Evolutionary conservation across 2,329 filamentous ascomycete species (phyloP).

Genomic region (Fusarium avenaceum): DNA sequence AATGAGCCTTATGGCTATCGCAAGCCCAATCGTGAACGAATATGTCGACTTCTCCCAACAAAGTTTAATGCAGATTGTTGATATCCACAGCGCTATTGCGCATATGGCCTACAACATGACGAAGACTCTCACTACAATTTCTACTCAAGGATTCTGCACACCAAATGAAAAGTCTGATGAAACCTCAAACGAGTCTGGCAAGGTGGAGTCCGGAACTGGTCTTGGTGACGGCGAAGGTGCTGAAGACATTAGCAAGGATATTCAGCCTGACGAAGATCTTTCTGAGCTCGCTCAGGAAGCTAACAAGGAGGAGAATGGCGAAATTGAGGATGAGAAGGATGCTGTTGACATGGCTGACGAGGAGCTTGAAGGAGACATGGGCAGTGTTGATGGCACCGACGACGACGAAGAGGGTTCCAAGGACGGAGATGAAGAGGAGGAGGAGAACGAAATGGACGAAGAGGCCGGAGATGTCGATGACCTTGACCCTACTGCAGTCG

Average conservation of each 20-base stretch:
- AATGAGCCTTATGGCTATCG: slow-evolving; percentile 52
- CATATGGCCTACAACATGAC: slow-evolving; percentile 82
- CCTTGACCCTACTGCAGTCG: slow-evolving; percentile 87
- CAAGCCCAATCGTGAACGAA: slow-evolving; percentile 78
- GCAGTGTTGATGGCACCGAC: slow-evolving; percentile 72
- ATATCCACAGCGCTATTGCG: slow-evolving; percentile 77
- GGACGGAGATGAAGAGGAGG: slow-evolving; percentile 73
- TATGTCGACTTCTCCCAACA: slow-evolving; percentile 74
- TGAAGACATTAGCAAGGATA: slow-evolving; percentile 98
- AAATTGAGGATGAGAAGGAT: slow-evolving; percentile 84
- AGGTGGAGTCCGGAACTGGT: slow-evolving; percentile 91
- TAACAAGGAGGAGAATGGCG: slow-evolving; percentile 73
- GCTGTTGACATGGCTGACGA: slow-evolving; percentile 94
- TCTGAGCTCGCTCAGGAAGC: slow-evolving; percentile 90
- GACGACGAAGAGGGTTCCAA: slow-evolving; percentile 72
- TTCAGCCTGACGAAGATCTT: slow-evolving; percentile 92
- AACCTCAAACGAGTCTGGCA: slow-evolving; percentile 77
- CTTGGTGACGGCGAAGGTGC: slow-evolving; percentile 95
- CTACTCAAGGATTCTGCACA: slow-evolving; percentile 89
- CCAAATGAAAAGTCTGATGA: slow-evolving; percentile 84
- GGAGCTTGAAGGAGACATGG: slow-evolving; percentile 89
- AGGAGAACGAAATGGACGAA: slow-evolving; percentile 85
- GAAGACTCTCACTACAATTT: slow-evolving; percentile 82
- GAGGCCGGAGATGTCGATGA: slow-evolving; percentile 93
- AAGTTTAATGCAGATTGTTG: slow-evolving; percentile 69